These are phyloP conservation scores for Pascua sp. DNA, from an alignment of 1,284 basidiomycete genomes.

Conservation along the genomic window DNA sequence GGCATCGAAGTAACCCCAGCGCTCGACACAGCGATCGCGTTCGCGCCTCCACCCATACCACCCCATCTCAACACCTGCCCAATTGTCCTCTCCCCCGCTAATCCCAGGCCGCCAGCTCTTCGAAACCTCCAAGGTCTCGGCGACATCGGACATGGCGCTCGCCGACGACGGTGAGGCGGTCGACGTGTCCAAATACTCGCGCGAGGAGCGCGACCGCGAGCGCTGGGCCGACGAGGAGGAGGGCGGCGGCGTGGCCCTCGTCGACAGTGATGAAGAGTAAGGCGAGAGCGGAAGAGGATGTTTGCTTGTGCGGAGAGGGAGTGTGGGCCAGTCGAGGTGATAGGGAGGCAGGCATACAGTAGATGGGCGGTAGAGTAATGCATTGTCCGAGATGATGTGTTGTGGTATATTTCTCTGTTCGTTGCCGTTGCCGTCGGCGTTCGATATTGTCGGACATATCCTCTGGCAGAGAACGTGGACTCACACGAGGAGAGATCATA, in stretches of 20 bases:
- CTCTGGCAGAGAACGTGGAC: too few species aligned
- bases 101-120: constrained; percentile 79
- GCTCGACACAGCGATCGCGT: background rate
- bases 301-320: too few species aligned
- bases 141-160: constrained; percentile 64
- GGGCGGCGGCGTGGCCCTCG: constrained; percentile 21
- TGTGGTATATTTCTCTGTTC: too few species aligned
- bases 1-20: too few species aligned
- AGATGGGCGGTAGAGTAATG: too few species aligned
- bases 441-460: too few species aligned
- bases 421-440: too few species aligned
- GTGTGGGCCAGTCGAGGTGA: too few species aligned
- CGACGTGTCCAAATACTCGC: constrained; percentile 80
- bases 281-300: background rate
- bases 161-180: constrained; percentile 80
- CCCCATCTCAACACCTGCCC: background rate
- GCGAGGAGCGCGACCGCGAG: constrained; percentile 59
- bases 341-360: too few species aligned
- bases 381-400: too few species aligned
- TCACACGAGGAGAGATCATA: too few species aligned
- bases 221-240: constrained; percentile 63
- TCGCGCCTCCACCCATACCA: background rate
- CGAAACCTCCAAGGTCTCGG: constrained; percentile 70
- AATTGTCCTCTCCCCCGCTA: background rate
- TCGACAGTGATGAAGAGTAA: constrained; percentile 17